phyloP scores from a whole-genome alignment of 345 rosid genomes.

The Jatropha curcas region DNA sequence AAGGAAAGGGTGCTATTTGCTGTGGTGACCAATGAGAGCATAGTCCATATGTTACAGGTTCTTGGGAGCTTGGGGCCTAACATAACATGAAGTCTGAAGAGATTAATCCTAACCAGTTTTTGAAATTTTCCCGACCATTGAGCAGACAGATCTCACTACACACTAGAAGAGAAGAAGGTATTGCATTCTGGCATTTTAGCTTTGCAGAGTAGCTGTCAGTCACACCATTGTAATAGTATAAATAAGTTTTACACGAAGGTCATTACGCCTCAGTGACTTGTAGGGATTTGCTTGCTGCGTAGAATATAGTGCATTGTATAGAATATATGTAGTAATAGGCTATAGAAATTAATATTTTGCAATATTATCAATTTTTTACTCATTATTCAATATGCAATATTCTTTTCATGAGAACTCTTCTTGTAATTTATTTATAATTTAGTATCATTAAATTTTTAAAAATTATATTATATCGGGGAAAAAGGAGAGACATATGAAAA shows the following conservation, averaged over 20 bases:
- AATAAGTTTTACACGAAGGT: neutral
- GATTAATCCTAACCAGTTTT: slow-evolving; percentile 1
- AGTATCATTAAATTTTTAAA: too few species aligned
- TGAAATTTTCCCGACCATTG: slow-evolving; percentile 13
- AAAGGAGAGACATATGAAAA: too few species aligned
- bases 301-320: slow-evolving; percentile 12
- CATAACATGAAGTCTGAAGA: neutral
- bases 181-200: neutral
- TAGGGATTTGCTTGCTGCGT: neutral
- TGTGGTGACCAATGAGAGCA: slow-evolving; percentile 34
- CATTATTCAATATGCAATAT: neutral
- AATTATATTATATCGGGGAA: too few species aligned
- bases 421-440: neutral
- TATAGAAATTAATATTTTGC: neutral
- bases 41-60: neutral
- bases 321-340: neutral
- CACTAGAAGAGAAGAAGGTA: neutral
- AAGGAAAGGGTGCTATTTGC: slow-evolving; percentile 65
- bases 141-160: neutral
- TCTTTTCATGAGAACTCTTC: neutral
- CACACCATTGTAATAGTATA: neutral
- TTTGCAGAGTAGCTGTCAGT: neutral
- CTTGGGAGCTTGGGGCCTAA: neutral
- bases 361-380: neutral
- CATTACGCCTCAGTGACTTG: neutral